Evolutionary conservation across 2,329 filamentous ascomycete species (phyloP), one percentile per base, ranked within the genome.

Genomic region (Alternaria panax): DNA sequence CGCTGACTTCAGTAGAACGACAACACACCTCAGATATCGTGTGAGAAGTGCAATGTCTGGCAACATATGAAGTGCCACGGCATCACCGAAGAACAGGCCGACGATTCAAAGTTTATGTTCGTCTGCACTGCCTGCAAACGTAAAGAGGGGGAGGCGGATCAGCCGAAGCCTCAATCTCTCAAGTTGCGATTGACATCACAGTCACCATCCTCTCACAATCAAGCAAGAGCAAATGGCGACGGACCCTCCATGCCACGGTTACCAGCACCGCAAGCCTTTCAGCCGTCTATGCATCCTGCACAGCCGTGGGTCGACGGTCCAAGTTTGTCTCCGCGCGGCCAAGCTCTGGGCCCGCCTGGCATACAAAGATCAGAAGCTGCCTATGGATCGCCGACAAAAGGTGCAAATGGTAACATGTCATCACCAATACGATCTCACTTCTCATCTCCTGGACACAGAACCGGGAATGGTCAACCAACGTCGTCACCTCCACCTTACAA

Each of bases 41-140:
- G 95, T 79, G 95, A 99, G 74, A 89, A 85, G 67, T 99, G 95
- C 82, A 96, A 90, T 74, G 90, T 96, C 47, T 99, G 95, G 95
- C 94, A 98, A 76, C 95, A 99, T 75, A 96, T 93, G 82, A 92
- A 91, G 70, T 99, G 95, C 74, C 86, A 97, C 60, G 90, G 89
- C 40, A 91, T 98, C 64, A 86, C 86, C 45, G 87, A 96, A 69
- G 81, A 85, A 60, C 90, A 93, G 63, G 93, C 93, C 0, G 94
- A 97, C 65, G 60, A 71, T 34, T 52, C 66, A 14, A 91, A 96
- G 66, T 98, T 98, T 71, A 88, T 92, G 62, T 97, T 97, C 72
- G 79, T 97, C 65, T 98, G 94, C 80, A 82, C 82, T 32, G 88
- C 90, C 47, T 99, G 95, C 81, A 88, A 87, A 68, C 87, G 85